Conservation (phyloP, 345 rosid species). For the Psidium guajava region DNA sequence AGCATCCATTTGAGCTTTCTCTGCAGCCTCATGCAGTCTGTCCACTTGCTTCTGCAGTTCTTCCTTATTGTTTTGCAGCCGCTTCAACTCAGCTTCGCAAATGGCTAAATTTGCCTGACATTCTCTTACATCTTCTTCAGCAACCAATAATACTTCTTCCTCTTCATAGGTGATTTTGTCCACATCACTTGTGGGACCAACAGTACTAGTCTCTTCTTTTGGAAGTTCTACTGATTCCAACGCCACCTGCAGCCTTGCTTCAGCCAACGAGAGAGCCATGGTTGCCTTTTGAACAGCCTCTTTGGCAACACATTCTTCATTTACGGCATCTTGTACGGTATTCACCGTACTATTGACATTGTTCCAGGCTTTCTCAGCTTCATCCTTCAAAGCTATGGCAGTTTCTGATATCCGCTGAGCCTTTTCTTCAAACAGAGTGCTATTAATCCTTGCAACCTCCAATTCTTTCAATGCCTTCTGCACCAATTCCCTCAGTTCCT, state of each 20-base stretch:
- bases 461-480: constrained; percentile 52
- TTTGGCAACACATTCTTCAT: constrained; percentile 53
- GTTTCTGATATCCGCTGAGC: constrained; percentile 78
- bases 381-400: constrained; percentile 79
- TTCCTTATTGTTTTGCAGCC: constrained; percentile 47
- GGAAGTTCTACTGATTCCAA: constrained; percentile 33
- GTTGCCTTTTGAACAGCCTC: constrained; percentile 72
- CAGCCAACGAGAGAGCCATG: constrained; percentile 71
- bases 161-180: constrained; percentile 17
- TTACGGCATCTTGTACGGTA: constrained; percentile 45
- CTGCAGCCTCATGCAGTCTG: constrained; percentile 60
- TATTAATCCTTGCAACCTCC: constrained; percentile 70
- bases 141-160: constrained; percentile 32
- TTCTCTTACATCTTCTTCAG: constrained; percentile 48
- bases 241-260: constrained; percentile 66
- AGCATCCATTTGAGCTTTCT: constrained; percentile 53
- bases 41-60: constrained; percentile 67
- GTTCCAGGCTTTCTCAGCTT: constrained; percentile 51
- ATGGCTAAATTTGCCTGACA: constrained; percentile 39
- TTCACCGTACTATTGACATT: constrained; percentile 49
- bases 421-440: constrained; percentile 77
- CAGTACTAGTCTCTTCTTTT: constrained; percentile 17
- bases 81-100: constrained; percentile 49
- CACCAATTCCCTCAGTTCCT: constrained; percentile 49
- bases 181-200: constrained; percentile 14